A percentile compares a stretch with the other conserved stretches of the same genome.
Evolutionary conservation across 192 early-diverging fungal genomes (phyloP).

Genomic region (Chytriomyces confervae): DNA sequence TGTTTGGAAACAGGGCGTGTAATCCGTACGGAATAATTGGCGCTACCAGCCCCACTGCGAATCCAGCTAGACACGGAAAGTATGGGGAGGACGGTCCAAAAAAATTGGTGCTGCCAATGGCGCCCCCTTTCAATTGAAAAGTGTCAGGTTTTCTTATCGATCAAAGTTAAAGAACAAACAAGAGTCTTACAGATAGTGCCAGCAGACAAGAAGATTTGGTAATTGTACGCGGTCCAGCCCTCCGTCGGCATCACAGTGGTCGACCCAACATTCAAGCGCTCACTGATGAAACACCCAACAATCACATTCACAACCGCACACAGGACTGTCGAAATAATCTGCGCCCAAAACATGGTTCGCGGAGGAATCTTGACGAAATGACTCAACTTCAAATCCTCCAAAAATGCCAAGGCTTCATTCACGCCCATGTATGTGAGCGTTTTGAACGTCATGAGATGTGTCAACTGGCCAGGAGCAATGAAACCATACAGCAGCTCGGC

Average conservation of each 20-base stretch:
- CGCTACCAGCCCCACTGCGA: constrained; percentile 39
- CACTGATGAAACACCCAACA: constrained; percentile 48
- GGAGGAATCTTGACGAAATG: constrained; percentile 82
- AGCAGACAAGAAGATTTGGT: constrained; percentile 32
- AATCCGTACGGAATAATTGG: constrained; percentile 40
- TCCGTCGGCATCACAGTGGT: too few relatives aligned
- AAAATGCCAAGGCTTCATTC: constrained; percentile 65
- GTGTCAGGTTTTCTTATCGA: too few relatives aligned
- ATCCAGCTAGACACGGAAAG: constrained; percentile 26
- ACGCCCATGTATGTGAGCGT: constrained; percentile 66
- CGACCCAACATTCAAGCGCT: not conserved
- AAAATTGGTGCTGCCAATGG: constrained; percentile 65
- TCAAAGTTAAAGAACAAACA: not conserved
- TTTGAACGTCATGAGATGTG: constrained; percentile 75
- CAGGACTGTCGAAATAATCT: constrained; percentile 71
- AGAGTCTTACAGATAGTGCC: constrained; percentile 12
- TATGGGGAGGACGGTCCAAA: constrained; percentile 52
- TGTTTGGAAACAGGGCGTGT: constrained; percentile 28
- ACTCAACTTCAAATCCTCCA: constrained; percentile 66
- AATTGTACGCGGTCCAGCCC: constrained; percentile 37
- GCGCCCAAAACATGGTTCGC: constrained; percentile 76
- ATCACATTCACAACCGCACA: constrained; percentile 67
- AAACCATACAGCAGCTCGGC: constrained; percentile 67
- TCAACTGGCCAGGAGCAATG: constrained; percentile 64
- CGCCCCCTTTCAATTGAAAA: constrained; percentile 44